phyloP scores from a whole-genome alignment of 1,284 basidiomycete genomes.

The Boletus calvinii region DNA sequence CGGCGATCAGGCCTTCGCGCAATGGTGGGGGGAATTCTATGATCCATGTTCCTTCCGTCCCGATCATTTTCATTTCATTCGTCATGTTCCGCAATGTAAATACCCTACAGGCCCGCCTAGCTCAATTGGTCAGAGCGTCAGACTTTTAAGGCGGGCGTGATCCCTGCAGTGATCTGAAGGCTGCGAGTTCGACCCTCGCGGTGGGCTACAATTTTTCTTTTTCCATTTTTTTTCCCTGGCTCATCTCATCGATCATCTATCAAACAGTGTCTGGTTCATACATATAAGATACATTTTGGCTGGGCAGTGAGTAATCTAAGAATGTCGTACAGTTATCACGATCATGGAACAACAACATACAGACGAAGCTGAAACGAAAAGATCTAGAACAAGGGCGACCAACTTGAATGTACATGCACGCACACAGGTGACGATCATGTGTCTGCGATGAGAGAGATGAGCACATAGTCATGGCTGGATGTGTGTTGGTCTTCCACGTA shows the following conservation, averaged over 20 bases:
- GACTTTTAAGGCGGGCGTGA: slow-evolving; percentile 53
- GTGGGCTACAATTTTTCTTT: slow-evolving; percentile 57
- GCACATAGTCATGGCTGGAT: slow-evolving; percentile 21
- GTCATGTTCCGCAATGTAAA: rapidly evolving
- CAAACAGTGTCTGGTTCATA: not conserved
- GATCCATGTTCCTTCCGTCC: too few species aligned
- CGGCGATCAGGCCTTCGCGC: not conserved
- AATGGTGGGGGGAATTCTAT: too few species aligned
- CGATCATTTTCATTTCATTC: not conserved
- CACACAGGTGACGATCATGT: slow-evolving; percentile 10
- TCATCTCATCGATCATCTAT: not conserved
- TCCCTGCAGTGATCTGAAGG: slow-evolving; percentile 83
- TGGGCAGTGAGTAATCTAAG: slow-evolving; percentile 25
- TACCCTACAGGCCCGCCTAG: slow-evolving; percentile 52
- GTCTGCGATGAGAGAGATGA: slow-evolving; percentile 8
- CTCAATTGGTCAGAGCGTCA: slow-evolving; percentile 50
- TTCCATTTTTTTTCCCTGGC: not conserved
- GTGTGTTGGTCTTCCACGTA: slow-evolving; percentile 21
- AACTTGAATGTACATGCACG: slow-evolving; percentile 16
- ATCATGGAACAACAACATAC: slow-evolving; percentile 17
- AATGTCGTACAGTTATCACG: slow-evolving; percentile 17
- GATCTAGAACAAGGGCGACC: slow-evolving; percentile 12
- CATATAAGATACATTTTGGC: slow-evolving; percentile 19
- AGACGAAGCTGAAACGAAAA: slow-evolving; percentile 13
- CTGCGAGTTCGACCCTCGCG: slow-evolving; percentile 91